phyloP scores from a whole-genome alignment of 73 alveolate genomes.

The Tetrahymena elliotti region DNA sequence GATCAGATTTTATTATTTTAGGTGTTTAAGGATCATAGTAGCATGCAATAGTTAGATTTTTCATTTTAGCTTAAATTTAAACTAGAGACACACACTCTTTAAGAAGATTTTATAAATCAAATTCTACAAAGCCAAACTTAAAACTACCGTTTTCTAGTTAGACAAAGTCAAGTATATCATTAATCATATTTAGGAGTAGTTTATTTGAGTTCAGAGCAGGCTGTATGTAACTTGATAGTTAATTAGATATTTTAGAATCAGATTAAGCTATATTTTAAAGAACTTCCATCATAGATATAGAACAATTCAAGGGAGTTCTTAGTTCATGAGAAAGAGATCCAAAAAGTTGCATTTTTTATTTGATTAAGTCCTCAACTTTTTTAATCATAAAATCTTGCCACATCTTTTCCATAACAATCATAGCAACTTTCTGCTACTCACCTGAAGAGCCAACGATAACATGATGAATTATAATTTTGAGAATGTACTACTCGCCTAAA shows the following conservation, averaged over 20 bases:
- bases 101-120: constrained; percentile 18
- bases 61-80: neutral
- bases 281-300: constrained; percentile 18
- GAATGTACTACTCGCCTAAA: neutral
- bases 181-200: constrained; percentile 22
- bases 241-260: neutral
- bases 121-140: neutral
- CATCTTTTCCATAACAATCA: neutral
- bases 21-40: constrained; percentile 8
- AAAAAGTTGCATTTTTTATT: constrained; percentile 2
- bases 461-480: neutral
- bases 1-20: constrained; percentile 3
- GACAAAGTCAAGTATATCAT: constrained; percentile 41
- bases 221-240: neutral
- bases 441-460: neutral
- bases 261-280: neutral
- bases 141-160: constrained; percentile 16
- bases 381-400: neutral
- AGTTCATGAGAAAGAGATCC: constrained; percentile 21
- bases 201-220: constrained; percentile 34
- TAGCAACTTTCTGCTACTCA: neutral
- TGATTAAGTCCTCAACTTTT: neutral
- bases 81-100: constrained; percentile 7
- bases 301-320: constrained; percentile 37
- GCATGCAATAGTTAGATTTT: constrained; percentile 5